Conservation (phyloP, 129 eudicot species). For the Gnaphalium uliginosum region DNA sequence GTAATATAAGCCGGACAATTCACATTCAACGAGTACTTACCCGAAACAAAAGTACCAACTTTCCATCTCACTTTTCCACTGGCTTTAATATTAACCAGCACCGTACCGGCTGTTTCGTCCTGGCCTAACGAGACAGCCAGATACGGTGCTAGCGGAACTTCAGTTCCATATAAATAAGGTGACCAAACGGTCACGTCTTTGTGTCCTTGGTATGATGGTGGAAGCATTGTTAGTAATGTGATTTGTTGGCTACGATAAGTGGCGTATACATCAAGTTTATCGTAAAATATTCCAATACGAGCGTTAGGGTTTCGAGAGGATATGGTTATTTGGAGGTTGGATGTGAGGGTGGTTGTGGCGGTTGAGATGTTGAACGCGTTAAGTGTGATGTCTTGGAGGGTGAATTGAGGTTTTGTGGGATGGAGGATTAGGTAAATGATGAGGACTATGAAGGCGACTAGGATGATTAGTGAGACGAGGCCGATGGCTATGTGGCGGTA, state of each 20-base stretch:
- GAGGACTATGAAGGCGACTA: slow-evolving; percentile 47
- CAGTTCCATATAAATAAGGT: slow-evolving; percentile 55
- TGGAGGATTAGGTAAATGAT: slow-evolving; percentile 62
- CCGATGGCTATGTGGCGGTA: slow-evolving; percentile 36
- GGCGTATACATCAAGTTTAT: slow-evolving; percentile 50
- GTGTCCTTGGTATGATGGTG: slow-evolving; percentile 62
- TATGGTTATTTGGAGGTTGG: slow-evolving; percentile 65
- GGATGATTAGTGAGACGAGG: slow-evolving; percentile 24
- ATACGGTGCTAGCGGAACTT: slow-evolving; percentile 70
- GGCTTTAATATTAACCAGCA: slow-evolving; percentile 48
- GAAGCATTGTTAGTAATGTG: slow-evolving; percentile 53
- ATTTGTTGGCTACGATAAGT: slow-evolving; percentile 63
- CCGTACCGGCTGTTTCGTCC: slow-evolving; percentile 57
- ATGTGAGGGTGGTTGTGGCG: slow-evolving; percentile 45
- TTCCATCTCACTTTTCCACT: slow-evolving; percentile 64
- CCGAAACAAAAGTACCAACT: slow-evolving; percentile 59
- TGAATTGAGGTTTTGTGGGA: slow-evolving; percentile 71
- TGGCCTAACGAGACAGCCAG: slow-evolving; percentile 32
- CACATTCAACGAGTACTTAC: slow-evolving; percentile 49
- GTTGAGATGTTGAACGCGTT: slow-evolving; percentile 58
- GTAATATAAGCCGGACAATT: slow-evolving; percentile 72
- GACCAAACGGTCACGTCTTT: slow-evolving; percentile 69
- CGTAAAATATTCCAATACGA: slow-evolving; percentile 62
- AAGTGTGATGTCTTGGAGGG: slow-evolving; percentile 71
- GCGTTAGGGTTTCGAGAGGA: slow-evolving; percentile 67